Percentiles rank a stretch among this genome's conserved stretches.
phyloP scores from a whole-genome alignment of 192 early-diverging fungal species.

The Glomus cerebriforme region DNA sequence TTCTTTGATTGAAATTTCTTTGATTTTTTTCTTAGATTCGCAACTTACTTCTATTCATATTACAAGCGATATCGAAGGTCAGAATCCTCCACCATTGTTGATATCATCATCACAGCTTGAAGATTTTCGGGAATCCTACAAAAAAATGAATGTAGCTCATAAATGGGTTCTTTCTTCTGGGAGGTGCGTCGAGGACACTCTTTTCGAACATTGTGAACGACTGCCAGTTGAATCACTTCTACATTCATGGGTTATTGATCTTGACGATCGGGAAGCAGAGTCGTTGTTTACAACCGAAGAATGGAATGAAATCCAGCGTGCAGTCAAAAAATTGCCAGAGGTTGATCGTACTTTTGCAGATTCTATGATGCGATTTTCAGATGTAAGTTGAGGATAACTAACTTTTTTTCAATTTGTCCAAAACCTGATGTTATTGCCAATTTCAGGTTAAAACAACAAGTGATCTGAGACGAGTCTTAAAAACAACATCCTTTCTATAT shows the following conservation, averaged over 20 bases:
- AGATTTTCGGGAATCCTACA: constrained; percentile 13
- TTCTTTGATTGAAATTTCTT: constrained; percentile 18
- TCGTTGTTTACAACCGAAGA: constrained; percentile 17
- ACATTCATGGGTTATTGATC: constrained; percentile 29
- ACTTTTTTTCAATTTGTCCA: constrained; percentile 26
- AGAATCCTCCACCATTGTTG: neutral
- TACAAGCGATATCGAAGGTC: constrained; percentile 1
- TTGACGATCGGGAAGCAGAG: constrained; percentile 18
- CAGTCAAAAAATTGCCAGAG: constrained; percentile 27
- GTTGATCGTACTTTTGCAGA: constrained; percentile 24
- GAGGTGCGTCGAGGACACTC: constrained; percentile 22
- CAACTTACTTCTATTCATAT: neutral
- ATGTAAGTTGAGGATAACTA: constrained; percentile 30
- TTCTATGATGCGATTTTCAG: constrained; percentile 33
- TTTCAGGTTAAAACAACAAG: constrained; percentile 30
- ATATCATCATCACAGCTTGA: constrained; percentile 3
- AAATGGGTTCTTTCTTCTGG: constrained; percentile 24
- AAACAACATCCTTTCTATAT: constrained; percentile 27
- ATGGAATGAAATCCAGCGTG: constrained; percentile 24
- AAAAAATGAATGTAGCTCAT: constrained; percentile 23
- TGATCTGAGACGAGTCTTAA: constrained; percentile 29
- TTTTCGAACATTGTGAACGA: constrained; percentile 23
- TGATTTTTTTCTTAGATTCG: neutral
- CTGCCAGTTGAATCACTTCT: constrained; percentile 18
- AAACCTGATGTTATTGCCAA: constrained; percentile 30